phyloP scores from a whole-genome alignment of 768 basidiomycete species.

The Clitopilus passeckerianus region DNA sequence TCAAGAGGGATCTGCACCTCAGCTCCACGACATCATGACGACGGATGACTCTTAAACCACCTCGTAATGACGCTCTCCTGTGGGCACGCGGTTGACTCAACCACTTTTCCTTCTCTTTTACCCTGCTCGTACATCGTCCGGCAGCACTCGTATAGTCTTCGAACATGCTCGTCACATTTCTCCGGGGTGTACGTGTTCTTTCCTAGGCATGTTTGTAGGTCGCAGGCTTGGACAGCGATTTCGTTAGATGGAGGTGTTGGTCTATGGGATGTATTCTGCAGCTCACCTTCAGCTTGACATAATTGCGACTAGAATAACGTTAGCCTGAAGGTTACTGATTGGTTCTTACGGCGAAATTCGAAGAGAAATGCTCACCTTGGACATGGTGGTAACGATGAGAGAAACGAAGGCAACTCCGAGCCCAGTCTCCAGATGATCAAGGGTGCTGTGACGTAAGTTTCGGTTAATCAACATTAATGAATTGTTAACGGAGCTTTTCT shows the following conservation, averaged over 20 bases:
- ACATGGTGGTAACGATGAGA: background rate
- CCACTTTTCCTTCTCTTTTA: background rate
- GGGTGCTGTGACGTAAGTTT: too few species aligned
- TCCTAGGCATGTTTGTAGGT: conserved; percentile 11
- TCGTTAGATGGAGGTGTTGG: background rate
- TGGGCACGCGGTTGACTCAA: conserved; percentile 12
- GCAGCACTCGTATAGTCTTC: conserved; percentile 13
- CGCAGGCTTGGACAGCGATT: conserved; percentile 6
- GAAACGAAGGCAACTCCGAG: too few species aligned
- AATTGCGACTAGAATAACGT: background rate
- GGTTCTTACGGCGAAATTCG: conserved; percentile 12
- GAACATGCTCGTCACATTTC: conserved; percentile 8
- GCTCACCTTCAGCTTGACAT: background rate
- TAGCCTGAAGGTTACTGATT: background rate
- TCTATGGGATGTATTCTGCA: background rate
- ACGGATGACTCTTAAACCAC: conserved; percentile 12
- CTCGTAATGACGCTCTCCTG: conserved; percentile 8
- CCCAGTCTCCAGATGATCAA: too few species aligned
- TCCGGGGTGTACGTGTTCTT: conserved; percentile 11
- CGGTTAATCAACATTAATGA: too few species aligned
- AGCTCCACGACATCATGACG: background rate
- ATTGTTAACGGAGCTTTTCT: too few species aligned
- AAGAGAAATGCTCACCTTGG: conserved; percentile 4
- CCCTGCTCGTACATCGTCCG: conserved; percentile 9
- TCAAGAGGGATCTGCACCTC: too few species aligned